Evolutionary conservation across 1,284 basidiomycete species (phyloP).

Genomic region (Puccinia novopanici): DNA sequence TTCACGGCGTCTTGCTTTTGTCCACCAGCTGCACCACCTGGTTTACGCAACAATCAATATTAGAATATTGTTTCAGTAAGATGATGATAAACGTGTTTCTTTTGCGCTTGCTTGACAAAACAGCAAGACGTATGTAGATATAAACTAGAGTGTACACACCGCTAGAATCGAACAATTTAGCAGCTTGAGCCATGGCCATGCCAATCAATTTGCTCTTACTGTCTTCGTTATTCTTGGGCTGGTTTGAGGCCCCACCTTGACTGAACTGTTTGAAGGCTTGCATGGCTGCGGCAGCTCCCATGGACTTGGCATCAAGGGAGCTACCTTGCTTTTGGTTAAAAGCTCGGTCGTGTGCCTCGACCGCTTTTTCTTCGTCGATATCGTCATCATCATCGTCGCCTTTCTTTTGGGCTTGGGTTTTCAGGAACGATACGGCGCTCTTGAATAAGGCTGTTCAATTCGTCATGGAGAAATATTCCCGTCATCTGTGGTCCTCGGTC

Average conservation of each 20-base stretch:
- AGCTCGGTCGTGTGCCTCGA: conserved; percentile 43
- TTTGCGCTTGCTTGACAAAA: no score
- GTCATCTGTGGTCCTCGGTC: neutral
- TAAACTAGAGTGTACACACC: no score
- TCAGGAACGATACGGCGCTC: conserved; percentile 38
- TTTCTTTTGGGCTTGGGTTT: conserved; percentile 25
- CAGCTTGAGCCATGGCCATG: conserved; percentile 46
- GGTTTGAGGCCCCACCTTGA: conserved; percentile 16
- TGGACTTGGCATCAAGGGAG: conserved; percentile 46
- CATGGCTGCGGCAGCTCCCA: conserved; percentile 47
- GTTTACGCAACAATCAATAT: neutral
- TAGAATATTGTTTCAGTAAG: neutral
- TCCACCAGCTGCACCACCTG: conserved; percentile 39
- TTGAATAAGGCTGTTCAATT: conserved; percentile 32
- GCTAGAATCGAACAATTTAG: conserved; percentile 40
- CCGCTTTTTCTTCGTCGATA: conserved; percentile 27
- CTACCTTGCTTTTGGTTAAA: conserved; percentile 39
- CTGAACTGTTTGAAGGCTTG: conserved; percentile 47
- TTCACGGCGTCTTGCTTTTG: conserved; percentile 49
- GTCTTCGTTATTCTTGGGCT: neutral
- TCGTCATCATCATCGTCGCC: conserved; percentile 39
- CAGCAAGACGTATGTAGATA: no score
- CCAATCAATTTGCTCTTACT: conserved; percentile 36
- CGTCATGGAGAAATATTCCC: neutral
- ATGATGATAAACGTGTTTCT: no score